Evolutionary conservation across 768 basidiomycete genomes (phyloP), one percentile per base, ranked within the genome.

Genomic region (Pleurotus giganteus): DNA sequence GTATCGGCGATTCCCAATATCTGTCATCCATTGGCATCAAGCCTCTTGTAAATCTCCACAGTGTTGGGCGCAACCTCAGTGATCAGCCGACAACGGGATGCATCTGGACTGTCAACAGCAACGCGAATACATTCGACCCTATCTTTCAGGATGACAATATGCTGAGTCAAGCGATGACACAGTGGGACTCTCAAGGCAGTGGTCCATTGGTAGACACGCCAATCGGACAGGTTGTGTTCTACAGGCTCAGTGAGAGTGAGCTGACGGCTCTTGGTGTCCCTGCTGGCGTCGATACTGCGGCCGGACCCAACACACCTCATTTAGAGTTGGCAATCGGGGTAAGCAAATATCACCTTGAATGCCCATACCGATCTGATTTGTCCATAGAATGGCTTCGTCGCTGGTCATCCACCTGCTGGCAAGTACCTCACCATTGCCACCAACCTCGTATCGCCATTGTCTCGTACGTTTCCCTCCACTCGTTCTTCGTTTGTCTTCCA

Each of bases 1-100:
- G 82, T 23, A 73, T 84, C 34, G 82, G 82, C n/a, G 43, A 45
- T 23, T 45, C 43, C 4, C 21, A 27, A 12, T 45, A 45, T 23
- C 26, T 45, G 23, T 7, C 44, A 46, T 19, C 27, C 26, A 12
- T 58, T n/a, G 61, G 63, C 2, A 56, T 67, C 39, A 9, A 28
- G 2, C 1, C 60, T 9, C 32, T 62, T 17, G 27, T 64, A 19
- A 24, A 65, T 43, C 37, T 61, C 6, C 66, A 66, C 1, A 46
- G 50, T 49, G 66, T 66, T 21, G 65, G 64, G 3, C 31, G 66
- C 46, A 74, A 77, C 43, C n/a, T 63, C 3, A 42, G 50, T 11
- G 66, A 67, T 41, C 66, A 67, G 11, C 54, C 65, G 4, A 26
- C 41, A 13, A 21, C 54, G 5, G 13, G 28, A 15, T 19, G 12